Evolutionary conservation across 2,329 filamentous ascomycete genomes (phyloP).

Genomic region (Sodiomyces alkalinus): DNA sequence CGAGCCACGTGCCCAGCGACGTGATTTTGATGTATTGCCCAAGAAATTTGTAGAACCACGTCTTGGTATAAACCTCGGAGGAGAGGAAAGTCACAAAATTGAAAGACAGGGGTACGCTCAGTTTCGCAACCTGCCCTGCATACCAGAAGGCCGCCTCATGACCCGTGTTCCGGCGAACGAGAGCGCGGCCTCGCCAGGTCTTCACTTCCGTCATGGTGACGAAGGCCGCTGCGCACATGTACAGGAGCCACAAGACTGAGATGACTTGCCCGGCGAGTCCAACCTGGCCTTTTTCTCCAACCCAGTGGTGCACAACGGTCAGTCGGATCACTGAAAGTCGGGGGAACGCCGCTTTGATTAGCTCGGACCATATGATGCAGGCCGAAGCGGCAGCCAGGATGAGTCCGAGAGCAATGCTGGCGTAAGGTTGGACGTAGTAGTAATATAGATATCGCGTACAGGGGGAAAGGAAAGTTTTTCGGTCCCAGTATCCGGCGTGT

Average conservation of each 20-base stretch:
- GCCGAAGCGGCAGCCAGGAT: slow-evolving; percentile 61
- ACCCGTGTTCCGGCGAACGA: slow-evolving; percentile 83
- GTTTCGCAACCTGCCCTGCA: slow-evolving; percentile 75
- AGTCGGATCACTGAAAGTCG: slow-evolving; percentile 55
- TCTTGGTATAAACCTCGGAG: slow-evolving; percentile 54
- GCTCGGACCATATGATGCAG: slow-evolving; percentile 84
- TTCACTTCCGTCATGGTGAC: slow-evolving; percentile 83
- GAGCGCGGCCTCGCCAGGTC: slow-evolving; percentile 89
- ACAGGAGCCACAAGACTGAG: slow-evolving; percentile 77
- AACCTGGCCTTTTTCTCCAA: slow-evolving; percentile 56
- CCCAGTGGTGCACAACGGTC: slow-evolving; percentile 61
- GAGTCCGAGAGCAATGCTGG: slow-evolving; percentile 48
- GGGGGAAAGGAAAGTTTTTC: slow-evolving; percentile 53
- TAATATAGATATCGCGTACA: slow-evolving; percentile 69
- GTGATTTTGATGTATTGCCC: slow-evolving; percentile 74
- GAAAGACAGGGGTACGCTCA: slow-evolving; percentile 86
- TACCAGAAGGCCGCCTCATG: slow-evolving; percentile 95
- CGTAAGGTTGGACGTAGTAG: slow-evolving; percentile 55
- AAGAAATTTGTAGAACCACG: slow-evolving; percentile 77
- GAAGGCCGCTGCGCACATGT: slow-evolving; percentile 87
- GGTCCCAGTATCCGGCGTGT: slow-evolving; percentile 36
- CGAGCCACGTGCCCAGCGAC: slow-evolving; percentile 67
- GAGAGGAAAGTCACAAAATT: slow-evolving; percentile 92
- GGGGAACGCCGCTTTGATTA: slow-evolving; percentile 70
- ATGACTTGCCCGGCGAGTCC: slow-evolving; percentile 78